Percentiles rank a stretch among this genome's conserved stretches.
Conservation (phyloP, 2,329 filamentous ascomycete genomes). For the Zasmidium cellare region DNA sequence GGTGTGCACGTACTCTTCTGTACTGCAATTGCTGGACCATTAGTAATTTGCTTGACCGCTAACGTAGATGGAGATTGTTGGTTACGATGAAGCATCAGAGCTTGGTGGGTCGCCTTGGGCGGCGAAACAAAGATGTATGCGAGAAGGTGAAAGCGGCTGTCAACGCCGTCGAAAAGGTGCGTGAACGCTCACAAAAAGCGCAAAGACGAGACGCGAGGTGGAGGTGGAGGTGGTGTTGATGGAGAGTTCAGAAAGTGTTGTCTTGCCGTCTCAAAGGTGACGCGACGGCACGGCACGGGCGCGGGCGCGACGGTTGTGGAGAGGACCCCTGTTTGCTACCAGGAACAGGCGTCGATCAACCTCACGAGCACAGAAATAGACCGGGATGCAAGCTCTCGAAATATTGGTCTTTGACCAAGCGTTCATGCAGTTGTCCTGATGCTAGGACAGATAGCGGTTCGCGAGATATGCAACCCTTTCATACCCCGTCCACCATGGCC, state of each 20-base stretch:
- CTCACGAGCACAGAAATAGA: neutral
- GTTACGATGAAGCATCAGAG: neutral
- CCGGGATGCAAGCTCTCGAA: neutral
- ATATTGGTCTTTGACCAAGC: neutral
- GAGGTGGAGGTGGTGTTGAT: neutral
- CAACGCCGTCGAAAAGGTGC: neutral
- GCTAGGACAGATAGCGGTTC: neutral
- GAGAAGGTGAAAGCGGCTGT: neutral
- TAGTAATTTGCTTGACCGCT: neutral
- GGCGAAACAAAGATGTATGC: neutral
- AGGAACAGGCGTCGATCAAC: too few species aligned
- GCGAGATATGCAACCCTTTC: neutral
- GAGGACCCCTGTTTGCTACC: neutral
- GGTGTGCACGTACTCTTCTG: neutral
- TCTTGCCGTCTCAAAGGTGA: too few species aligned
- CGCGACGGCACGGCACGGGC: neutral
- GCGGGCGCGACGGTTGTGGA: neutral
- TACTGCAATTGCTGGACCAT: neutral
- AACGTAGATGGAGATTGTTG: neutral
- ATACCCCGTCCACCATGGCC: too few species aligned
- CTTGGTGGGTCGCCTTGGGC: neutral
- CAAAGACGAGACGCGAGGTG: neutral
- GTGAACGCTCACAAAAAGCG: neutral
- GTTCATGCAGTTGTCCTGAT: neutral
- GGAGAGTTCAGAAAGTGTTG: neutral